A percentile compares a stretch with the other conserved stretches of the same genome.
Conservation (phyloP, 352 stramenopile genomes). For the Globisporangium barbulae region DNA sequence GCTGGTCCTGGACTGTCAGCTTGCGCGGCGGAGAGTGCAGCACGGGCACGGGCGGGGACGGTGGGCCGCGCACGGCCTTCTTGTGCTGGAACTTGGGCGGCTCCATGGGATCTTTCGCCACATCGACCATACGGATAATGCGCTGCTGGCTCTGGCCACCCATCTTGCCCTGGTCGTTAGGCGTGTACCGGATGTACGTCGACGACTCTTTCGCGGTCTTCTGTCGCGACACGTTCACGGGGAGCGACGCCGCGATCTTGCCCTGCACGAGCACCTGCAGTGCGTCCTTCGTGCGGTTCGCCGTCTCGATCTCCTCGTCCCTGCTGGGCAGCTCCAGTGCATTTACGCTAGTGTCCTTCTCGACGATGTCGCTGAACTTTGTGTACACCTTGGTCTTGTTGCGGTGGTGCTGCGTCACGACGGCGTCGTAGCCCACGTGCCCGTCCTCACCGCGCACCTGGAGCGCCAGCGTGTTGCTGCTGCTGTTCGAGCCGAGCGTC, state of each 20-base stretch:
- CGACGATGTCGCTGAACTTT: constrained; percentile 91
- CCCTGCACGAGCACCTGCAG: constrained; percentile 88
- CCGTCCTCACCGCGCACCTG: constrained; percentile 92
- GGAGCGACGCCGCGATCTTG: constrained; percentile 89
- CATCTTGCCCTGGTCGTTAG: constrained; percentile 73
- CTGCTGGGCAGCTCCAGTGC: constrained; percentile 35
- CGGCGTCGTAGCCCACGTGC: constrained; percentile 91
- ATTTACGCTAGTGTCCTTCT: constrained; percentile 74
- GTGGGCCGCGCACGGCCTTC: constrained; percentile 91
- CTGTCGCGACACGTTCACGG: constrained; percentile 78
- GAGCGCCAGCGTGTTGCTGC: constrained; percentile 79
- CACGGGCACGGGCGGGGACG: constrained; percentile 90
- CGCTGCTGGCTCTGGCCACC: constrained; percentile 78
- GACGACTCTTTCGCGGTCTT: constrained; percentile 87
- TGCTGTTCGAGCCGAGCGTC: background rate
- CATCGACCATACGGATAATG: constrained; percentile 98
- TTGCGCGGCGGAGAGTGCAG: constrained; percentile 92
- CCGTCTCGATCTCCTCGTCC: constrained; percentile 73
- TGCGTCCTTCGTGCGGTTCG: constrained; percentile 75
- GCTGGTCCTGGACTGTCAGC: constrained; percentile 91
- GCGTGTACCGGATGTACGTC: constrained; percentile 84
- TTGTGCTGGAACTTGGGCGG: constrained; percentile 99
- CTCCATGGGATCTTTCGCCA: constrained; percentile 98
- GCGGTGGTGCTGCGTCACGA: constrained; percentile 96
- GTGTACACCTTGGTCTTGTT: constrained; percentile 95